Evolutionary conservation across 768 basidiomycete genomes (phyloP), one percentile per base, ranked within the genome.

Genomic region (Pluteus cervinus): DNA sequence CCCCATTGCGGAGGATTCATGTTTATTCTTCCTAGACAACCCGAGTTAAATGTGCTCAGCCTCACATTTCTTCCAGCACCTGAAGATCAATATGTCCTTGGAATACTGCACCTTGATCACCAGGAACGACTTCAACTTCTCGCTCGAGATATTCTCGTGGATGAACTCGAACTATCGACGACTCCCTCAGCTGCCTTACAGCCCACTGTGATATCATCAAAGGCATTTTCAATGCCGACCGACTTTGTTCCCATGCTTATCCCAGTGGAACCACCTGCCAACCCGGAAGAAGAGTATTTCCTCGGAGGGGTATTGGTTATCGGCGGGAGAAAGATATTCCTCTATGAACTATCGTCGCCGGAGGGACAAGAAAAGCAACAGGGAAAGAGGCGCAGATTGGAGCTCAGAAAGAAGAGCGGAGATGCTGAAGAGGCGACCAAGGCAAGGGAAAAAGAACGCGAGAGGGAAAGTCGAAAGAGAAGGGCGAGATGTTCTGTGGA

Each of bases 221-320:
- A 69, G 45, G 50, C 56, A 34, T 61, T 82, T 5, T 69, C 73
- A 8, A 49, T 47, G 41, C 61, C 68, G 5, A 60, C 62, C 24
- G 65, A 73, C 26, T 45, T 57, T 3, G 40, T 59, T 5, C 69
- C 72, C 1, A 60, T 53, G 22, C 49, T 81, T 12, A 49, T 73
- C 33, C 49, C 66, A 24, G 57, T 73, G 8, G 62, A 58, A 20
- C 51, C 71, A 3, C 28, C 37, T 0, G 56, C 48, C 1, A 53
- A 50, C 2, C 60, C 60, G 17, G 54, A 63, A 1, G 57, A 61
- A 3, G 50, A 51, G 7, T 32, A 37, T 17, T 73, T 71, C 40
- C 59, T 63, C n/a, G 86, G 84, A n/a, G 86, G 82, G 12, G 56
- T 89, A 7, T 56, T 90, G 17, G 66, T 90, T 4, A 49, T 84